Evolutionary conservation across 768 basidiomycete genomes (phyloP).

Genomic region (Sarcodon aspratus): DNA sequence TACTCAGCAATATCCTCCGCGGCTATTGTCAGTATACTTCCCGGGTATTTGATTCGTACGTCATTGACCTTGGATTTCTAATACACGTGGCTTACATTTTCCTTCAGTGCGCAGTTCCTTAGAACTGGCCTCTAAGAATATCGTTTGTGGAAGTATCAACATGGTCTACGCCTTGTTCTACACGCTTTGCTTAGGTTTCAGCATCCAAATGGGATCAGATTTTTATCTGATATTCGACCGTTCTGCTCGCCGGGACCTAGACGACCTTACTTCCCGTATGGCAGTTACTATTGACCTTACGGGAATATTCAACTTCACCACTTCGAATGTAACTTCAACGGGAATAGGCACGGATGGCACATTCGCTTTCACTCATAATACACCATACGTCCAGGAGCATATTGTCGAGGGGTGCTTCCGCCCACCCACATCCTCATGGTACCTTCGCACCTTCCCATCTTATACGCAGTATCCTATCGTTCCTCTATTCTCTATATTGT

Average conservation of each 20-base stretch:
- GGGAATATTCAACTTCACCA: constrained; percentile 57
- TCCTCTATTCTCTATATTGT: constrained; percentile 56
- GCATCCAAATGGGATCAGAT: constrained; percentile 74
- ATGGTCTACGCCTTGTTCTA: constrained; percentile 81
- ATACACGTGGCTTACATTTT: constrained; percentile 6
- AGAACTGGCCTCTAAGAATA: constrained; percentile 75
- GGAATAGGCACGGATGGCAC: constrained; percentile 38
- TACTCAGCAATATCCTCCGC: constrained; percentile 84
- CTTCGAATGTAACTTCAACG: constrained; percentile 27
- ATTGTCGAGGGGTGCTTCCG: constrained; percentile 58
- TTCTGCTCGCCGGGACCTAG: constrained; percentile 38
- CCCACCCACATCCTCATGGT: constrained; percentile 56
- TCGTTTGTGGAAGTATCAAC: constrained; percentile 70
- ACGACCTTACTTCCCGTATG: constrained; percentile 37
- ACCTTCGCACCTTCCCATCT: constrained; percentile 63
- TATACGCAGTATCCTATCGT: constrained; percentile 69
- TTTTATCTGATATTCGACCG: constrained; percentile 61
- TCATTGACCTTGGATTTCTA: not conserved
- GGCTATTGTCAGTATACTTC: constrained; percentile 77
- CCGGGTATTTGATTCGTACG: constrained; percentile 75
- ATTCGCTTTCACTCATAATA: constrained; percentile 51
- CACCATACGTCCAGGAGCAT: constrained; percentile 31
- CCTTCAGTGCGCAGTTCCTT: constrained; percentile 62
- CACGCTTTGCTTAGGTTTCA: constrained; percentile 73
- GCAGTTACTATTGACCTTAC: constrained; percentile 37